Conservation (phyloP, 2,329 filamentous ascomycete genomes). For the Verticillium zaregamsianum region DNA sequence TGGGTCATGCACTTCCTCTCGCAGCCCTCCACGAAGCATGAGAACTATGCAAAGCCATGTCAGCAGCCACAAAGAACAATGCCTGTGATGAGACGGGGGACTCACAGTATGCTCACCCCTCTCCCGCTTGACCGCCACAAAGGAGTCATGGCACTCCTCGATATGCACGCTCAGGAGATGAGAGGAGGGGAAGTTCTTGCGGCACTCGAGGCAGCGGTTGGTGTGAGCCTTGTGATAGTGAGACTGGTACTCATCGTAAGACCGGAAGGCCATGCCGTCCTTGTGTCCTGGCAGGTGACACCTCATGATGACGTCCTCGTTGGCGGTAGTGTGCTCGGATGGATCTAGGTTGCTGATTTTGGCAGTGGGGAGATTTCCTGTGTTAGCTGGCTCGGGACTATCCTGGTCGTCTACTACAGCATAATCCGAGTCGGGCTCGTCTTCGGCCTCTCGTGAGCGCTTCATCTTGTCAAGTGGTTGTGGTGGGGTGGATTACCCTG, state of each 20-base stretch:
- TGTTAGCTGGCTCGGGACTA: background rate
- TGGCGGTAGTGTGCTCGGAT: slow-evolving; percentile 23
- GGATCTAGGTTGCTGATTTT: slow-evolving; percentile 61
- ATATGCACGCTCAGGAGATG: slow-evolving; percentile 82
- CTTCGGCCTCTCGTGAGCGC: slow-evolving; percentile 58
- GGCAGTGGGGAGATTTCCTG: slow-evolving; percentile 26
- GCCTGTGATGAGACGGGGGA: slow-evolving; percentile 8
- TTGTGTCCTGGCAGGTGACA: slow-evolving; percentile 80
- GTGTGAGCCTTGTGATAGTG: slow-evolving; percentile 80
- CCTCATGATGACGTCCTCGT: slow-evolving; percentile 53
- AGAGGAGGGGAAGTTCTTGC: slow-evolving; percentile 81
- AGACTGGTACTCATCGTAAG: slow-evolving; percentile 77
- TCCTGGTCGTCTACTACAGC: slow-evolving; percentile 11
- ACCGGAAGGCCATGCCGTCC: slow-evolving; percentile 64
- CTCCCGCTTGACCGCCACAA: slow-evolving; percentile 67
- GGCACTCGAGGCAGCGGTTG: slow-evolving; percentile 81
- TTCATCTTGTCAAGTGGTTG: slow-evolving; percentile 42
- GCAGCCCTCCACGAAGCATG: slow-evolving; percentile 86
- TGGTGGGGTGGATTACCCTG: slow-evolving; percentile 7
- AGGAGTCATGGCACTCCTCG: slow-evolving; percentile 83
- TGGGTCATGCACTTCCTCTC: slow-evolving; percentile 79
- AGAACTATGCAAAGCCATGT: slow-evolving; percentile 51
- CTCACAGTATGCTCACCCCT: slow-evolving; percentile 82
- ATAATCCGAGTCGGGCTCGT: slow-evolving; percentile 32
- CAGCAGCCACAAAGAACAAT: background rate